Percentiles rank a stretch among this genome's conserved stretches.
Evolutionary conservation across 164 flowering plant species (phyloP).

Genomic region (Cinnamomum micranthum): DNA sequence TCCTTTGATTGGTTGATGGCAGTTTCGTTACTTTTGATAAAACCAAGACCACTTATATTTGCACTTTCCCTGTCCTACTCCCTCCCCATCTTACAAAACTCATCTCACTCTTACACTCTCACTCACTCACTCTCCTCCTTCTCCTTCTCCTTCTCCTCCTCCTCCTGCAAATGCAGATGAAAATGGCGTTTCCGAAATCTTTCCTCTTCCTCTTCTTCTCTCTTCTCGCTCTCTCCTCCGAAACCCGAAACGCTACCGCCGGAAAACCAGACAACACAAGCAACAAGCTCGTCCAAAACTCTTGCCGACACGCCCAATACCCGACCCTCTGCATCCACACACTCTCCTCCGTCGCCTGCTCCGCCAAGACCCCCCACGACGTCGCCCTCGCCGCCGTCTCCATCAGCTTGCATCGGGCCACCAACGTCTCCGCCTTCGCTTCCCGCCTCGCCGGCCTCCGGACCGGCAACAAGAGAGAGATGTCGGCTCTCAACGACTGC

Average conservation of each 20-base stretch:
- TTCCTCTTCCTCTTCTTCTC: conserved; percentile 1
- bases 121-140: no score
- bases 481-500: conserved; percentile 53
- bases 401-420: conserved; percentile 50
- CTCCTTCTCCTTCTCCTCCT: no score
- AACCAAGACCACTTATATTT: not conserved
- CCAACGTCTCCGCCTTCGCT: conserved; percentile 32
- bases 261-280: conserved; percentile 9
- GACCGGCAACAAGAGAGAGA: conserved; percentile 21
- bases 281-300: conserved; percentile 38
- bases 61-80: not conserved
- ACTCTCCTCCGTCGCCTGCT: conserved; percentile 47
- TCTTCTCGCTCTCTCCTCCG: conserved; percentile 15
- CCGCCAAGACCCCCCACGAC: conserved; percentile 44
- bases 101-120: not conserved
- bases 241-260: conserved; percentile 7
- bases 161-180: no score
- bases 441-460: not conserved
- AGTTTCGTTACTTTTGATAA: not conserved
- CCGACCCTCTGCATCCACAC: conserved; percentile 59
- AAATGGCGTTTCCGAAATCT: not conserved
- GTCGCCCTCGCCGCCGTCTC: conserved; percentile 65
- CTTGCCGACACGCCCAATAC: conserved; percentile 65
- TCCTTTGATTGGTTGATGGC: not conserved
- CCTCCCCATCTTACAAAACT: not conserved